phyloP scores from a whole-genome alignment of 202 grass and related monocot genomes.

The Schoenoplectus triqueter region DNA sequence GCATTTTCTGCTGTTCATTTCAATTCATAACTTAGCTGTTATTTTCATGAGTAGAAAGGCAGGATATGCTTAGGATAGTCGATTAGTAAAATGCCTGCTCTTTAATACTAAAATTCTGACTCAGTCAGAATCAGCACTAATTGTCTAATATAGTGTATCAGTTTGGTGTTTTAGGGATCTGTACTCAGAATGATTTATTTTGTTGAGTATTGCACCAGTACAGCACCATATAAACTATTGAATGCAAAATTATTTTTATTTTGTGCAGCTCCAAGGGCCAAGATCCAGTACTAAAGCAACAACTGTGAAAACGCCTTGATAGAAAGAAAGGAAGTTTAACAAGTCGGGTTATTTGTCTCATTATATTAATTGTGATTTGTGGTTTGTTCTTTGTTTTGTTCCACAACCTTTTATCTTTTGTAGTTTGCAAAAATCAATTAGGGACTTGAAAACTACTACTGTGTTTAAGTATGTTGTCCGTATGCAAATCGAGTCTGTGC shows the following conservation, averaged over 20 bases:
- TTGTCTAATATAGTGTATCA: not conserved
- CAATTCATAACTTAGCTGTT: constrained; percentile 12
- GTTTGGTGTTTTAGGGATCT: not conserved
- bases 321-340: constrained; percentile 36
- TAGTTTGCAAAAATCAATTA: constrained; percentile 40
- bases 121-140: not conserved
- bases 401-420: constrained; percentile 35
- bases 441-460: constrained; percentile 32
- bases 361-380: constrained; percentile 48
- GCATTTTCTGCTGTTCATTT: not conserved
- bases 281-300: constrained; percentile 48
- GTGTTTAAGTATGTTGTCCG: constrained; percentile 37
- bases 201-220: not conserved
- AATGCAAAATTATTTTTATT: constrained; percentile 13
- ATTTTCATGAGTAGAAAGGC: not conserved
- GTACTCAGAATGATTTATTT: not conserved
- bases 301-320: constrained; percentile 43
- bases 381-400: constrained; percentile 47
- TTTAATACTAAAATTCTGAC: not conserved
- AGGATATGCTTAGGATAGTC: not conserved
- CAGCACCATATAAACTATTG: not conserved
- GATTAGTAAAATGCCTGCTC: not conserved
- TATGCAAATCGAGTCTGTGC: constrained; percentile 29
- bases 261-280: constrained; percentile 50
- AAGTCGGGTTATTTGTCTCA: constrained; percentile 36